phyloP scores from a whole-genome alignment of 371 early-diverging fungal genomes.

The Mortierella sp. region DNA sequence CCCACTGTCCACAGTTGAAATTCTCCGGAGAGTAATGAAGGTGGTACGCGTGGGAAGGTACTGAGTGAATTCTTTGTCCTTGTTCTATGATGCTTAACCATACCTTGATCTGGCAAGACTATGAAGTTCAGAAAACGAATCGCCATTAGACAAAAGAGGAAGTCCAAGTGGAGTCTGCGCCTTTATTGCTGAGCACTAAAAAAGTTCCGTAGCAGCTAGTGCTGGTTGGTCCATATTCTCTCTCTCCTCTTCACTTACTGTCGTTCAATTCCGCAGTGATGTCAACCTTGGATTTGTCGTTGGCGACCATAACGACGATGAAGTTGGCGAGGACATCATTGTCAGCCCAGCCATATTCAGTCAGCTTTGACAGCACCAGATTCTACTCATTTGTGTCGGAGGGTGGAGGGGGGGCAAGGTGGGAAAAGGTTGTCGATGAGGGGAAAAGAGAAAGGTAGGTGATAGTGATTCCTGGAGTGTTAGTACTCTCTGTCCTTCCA shows the following conservation, averaged over 20 bases:
- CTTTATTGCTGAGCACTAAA: no score
- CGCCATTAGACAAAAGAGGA: neutral
- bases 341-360: conserved; percentile 49
- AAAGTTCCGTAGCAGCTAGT: no score
- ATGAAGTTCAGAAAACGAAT: neutral
- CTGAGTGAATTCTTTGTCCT: neutral
- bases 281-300: conserved; percentile 44
- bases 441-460: no score
- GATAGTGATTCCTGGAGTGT: no score
- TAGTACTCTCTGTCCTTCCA: no score
- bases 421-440: no score
- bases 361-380: conserved; percentile 33
- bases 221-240: no score
- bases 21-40: no score
- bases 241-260: no score
- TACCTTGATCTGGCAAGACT: conserved; percentile 47
- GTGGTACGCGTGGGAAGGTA: neutral
- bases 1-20: no score
- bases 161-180: neutral
- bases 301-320: conserved; percentile 53
- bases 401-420: neutral
- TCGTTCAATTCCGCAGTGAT: conserved; percentile 42
- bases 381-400: conserved; percentile 4
- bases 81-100: neutral
- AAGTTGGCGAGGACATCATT: conserved; percentile 52